A percentile compares a stretch with the other conserved stretches of the same genome.
Conservation (phyloP, 148 eudicot species). For the Hydrangea macrophylla region DNA sequence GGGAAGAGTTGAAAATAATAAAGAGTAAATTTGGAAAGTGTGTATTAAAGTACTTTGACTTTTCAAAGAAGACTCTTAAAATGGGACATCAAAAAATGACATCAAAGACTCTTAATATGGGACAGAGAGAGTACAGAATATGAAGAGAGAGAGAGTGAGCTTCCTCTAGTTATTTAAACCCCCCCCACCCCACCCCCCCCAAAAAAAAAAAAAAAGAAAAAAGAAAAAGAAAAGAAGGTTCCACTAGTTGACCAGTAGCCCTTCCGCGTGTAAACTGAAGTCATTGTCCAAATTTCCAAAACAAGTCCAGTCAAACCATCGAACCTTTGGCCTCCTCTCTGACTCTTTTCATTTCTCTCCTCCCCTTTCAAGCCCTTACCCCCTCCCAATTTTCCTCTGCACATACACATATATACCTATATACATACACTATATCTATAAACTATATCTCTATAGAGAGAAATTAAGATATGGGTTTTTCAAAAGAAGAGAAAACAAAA, state of each 20-base stretch:
- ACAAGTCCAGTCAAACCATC: constrained; percentile 19
- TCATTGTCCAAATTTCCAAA: neutral
- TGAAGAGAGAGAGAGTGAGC: neutral
- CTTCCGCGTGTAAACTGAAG: constrained; percentile 37
- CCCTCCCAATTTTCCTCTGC: constrained; percentile 9
- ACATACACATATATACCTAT: neutral
- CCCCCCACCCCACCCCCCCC: too few species aligned
- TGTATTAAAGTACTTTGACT: too few species aligned
- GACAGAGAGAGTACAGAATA: too few species aligned
- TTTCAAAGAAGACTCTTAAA: too few species aligned
- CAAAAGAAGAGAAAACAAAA: constrained; percentile 40
- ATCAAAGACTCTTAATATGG: too few species aligned
- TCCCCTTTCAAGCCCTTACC: neutral
- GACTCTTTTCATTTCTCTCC: neutral
- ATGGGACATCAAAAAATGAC: too few species aligned
- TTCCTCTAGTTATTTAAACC: too few species aligned
- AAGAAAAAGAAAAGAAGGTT: neutral
- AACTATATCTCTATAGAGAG: neutral
- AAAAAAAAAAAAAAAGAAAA: constrained; percentile 22
- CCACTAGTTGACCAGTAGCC: constrained; percentile 38
- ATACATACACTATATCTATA: neutral
- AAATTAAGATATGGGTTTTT: constrained; percentile 30
- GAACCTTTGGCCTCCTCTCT: neutral
- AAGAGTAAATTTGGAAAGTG: too few species aligned
- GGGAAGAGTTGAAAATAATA: too few species aligned